phyloP scores from a whole-genome alignment of 116 monocot genomes.

The Trichopus zeylanicus region DNA sequence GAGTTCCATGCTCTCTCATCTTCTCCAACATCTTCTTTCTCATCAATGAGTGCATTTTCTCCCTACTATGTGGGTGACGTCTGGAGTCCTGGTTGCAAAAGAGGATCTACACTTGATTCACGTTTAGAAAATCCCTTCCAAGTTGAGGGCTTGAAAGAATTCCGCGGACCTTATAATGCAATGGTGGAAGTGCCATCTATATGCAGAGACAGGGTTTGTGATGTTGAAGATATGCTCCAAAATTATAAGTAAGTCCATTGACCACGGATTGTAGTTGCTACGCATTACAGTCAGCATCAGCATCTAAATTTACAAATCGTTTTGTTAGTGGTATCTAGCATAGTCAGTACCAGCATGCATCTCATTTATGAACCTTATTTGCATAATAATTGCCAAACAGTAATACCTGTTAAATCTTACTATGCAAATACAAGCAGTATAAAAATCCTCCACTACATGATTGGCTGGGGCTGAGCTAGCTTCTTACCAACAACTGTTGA shows the following conservation, averaged over 20 bases:
- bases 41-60: slow-evolving; percentile 73
- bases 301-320: background rate
- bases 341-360: too few relatives aligned
- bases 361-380: too few relatives aligned
- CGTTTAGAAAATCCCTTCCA: slow-evolving; percentile 72
- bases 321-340: background rate
- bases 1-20: slow-evolving; percentile 26
- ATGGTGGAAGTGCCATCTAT: slow-evolving; percentile 79
- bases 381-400: too few relatives aligned
- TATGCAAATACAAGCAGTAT: too few relatives aligned
- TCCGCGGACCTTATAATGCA: slow-evolving; percentile 80
- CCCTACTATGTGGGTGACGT: slow-evolving; percentile 62
- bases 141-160: slow-evolving; percentile 83
- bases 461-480: too few relatives aligned
- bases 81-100: slow-evolving; percentile 62
- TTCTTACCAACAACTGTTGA: too few relatives aligned
- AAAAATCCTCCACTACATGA: too few relatives aligned
- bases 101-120: slow-evolving; percentile 49
- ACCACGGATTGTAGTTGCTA: background rate
- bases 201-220: slow-evolving; percentile 35
- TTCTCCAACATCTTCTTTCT: slow-evolving; percentile 80
- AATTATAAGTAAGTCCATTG: slow-evolving; percentile 47
- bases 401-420: too few relatives aligned
- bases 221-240: slow-evolving; percentile 51
- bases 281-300: background rate